phyloP scores from a whole-genome alignment of 75 land plant species.

The Isoetes taiwanensis region DNA sequence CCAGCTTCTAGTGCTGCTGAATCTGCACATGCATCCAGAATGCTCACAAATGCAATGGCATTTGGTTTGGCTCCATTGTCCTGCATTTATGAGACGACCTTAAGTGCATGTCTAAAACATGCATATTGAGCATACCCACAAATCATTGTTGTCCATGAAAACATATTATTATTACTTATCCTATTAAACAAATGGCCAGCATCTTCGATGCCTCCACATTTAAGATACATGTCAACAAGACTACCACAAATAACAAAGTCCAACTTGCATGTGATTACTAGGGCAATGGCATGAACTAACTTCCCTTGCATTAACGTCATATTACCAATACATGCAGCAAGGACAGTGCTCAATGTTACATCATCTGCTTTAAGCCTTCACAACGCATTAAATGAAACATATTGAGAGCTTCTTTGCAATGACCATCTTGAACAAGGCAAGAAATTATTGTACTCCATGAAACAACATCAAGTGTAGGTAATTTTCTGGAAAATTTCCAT shows the following conservation, averaged over 20 bases:
- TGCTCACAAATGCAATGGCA: constrained; percentile 10
- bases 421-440: constrained; percentile 28
- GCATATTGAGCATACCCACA: not conserved
- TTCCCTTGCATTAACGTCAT: no score
- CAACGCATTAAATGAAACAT: constrained; percentile 26
- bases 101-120: not conserved
- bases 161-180: not conserved
- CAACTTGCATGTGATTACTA: not conserved
- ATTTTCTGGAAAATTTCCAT: constrained; percentile 18
- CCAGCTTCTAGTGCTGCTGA: no score
- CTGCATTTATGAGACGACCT: not conserved
- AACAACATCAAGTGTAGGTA: constrained; percentile 23
- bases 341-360: constrained; percentile 35
- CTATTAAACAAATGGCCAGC: not conserved
- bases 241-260: no score
- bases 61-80: constrained; percentile 3
- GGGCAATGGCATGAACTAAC: no score
- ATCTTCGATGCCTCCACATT: not conserved
- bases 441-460: constrained; percentile 52
- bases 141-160: not conserved
- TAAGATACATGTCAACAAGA: constrained; percentile 5
- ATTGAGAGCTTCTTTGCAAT: constrained; percentile 18
- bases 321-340: no score
- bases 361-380: constrained; percentile 24
- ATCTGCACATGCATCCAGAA: constrained; percentile 11